phyloP scores from a whole-genome alignment of 192 early-diverging fungal genomes.

The Entomortierella beljakovae region DNA sequence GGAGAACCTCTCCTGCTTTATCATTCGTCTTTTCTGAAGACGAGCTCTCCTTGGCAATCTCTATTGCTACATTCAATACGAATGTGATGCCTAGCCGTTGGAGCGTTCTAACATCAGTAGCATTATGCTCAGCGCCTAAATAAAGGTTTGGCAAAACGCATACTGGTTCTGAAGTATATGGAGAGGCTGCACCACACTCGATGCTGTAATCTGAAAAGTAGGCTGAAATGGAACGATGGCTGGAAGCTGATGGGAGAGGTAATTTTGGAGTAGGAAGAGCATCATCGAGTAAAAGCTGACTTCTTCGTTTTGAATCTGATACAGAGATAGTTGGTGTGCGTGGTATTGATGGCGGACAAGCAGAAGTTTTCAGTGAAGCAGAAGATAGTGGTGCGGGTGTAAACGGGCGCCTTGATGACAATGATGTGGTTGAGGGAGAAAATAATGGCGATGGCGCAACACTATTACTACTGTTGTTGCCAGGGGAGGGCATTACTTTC shows the following conservation, averaged over 20 bases:
- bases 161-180: conserved; percentile 69
- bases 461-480: conserved; percentile 3
- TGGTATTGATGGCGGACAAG: neutral
- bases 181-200: conserved; percentile 52
- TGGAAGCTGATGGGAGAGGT: conserved; percentile 11
- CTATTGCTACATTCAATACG: conserved; percentile 81
- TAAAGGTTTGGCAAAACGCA: conserved; percentile 75
- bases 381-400: conserved; percentile 33
- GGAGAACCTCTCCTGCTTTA: neutral
- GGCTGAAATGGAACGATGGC: conserved; percentile 48
- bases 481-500: conserved; percentile 27
- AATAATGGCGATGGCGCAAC: conserved; percentile 30
- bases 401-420: conserved; percentile 33
- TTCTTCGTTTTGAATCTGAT: conserved; percentile 22
- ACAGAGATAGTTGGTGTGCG: neutral
- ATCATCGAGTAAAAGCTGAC: conserved; percentile 43
- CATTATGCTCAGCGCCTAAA: conserved; percentile 74
- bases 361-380: conserved; percentile 8
- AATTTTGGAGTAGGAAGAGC: conserved; percentile 37
- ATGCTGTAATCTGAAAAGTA: conserved; percentile 53
- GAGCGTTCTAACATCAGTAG: conserved; percentile 63
- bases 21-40: neutral
- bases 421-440: conserved; percentile 22
- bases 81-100: conserved; percentile 63
- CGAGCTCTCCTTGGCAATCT: conserved; percentile 62